Evolutionary conservation across 257 asterid species (phyloP), one percentile per base, ranked within the genome.

Genomic region (Solanum arcanum): DNA sequence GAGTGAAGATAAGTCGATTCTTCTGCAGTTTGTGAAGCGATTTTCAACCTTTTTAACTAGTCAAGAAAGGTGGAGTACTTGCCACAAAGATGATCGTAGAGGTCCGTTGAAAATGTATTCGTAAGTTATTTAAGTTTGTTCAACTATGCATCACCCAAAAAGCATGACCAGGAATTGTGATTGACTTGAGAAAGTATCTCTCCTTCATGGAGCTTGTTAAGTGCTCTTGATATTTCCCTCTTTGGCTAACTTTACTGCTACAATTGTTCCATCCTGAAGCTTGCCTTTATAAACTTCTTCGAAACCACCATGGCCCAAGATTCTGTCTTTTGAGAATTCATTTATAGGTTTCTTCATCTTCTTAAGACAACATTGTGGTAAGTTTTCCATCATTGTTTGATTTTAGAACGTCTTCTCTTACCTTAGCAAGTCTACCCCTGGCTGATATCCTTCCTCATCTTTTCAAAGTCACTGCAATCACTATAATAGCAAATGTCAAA

Each of bases 1-100:
- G 93, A 91, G 83, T 91, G 93, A 87, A 91, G 83, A 89, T 91
- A 91, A 25, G 91, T 87, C 59, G 90, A 83, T 78, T 90, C 93
- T 86, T 90, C 91, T 18, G 92, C 91, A 15, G 92, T 91, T 83
- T 90, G 90, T 86, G 89, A 75, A 72, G 90, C 90, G 20, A 91
- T 85, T 74, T 88, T 85, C 72, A 91, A 75, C 80, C 93, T 86
- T 23, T 88, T 72, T 89, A 90, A 60, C 91, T 90, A 90, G 88
- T 85, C 89, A 5, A 90, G 88, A 75, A 64, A 88, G 44, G 68
- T 80, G 7, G 92, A 49, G 59, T 14, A 84, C 83, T 88, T 89
- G 5, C 90, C 91, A 4, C 86, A 91, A 33, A 91, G 73, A 84
- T 91, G 91, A 49, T 91, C 91, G 18, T 89, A 87, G 81, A 91